Conservation (phyloP, 2,329 filamentous ascomycete species). For the Camptophora hylomeconis region DNA sequence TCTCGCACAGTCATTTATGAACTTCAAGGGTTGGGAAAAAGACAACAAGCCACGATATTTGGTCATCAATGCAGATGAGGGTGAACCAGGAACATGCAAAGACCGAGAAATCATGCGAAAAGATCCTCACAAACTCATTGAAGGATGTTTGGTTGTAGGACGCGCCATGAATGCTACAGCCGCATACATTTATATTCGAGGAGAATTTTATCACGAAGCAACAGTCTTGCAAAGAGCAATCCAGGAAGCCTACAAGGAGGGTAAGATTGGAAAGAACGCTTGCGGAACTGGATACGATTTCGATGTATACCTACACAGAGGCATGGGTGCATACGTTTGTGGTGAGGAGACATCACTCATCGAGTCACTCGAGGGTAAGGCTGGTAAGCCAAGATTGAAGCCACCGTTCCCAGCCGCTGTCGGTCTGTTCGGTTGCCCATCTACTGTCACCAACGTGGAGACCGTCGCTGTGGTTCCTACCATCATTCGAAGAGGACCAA, state of each 20-base stretch:
- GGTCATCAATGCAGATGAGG: slow-evolving; percentile 97
- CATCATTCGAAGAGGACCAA: slow-evolving; percentile 81
- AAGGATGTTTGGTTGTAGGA: slow-evolving; percentile 90
- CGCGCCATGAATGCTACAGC: slow-evolving; percentile 98
- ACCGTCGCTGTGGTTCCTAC: slow-evolving; percentile 91
- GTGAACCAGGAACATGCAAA: slow-evolving; percentile 97
- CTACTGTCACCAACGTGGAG: slow-evolving; percentile 96
- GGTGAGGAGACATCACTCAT: slow-evolving; percentile 97
- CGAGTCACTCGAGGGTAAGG: slow-evolving; percentile 95
- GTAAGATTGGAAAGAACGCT: slow-evolving; percentile 94
- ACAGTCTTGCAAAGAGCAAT: slow-evolving; percentile 88
- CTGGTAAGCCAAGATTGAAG: slow-evolving; percentile 96
- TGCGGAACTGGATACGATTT: slow-evolving; percentile 96
- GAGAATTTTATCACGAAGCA: slow-evolving; percentile 94
- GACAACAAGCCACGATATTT: slow-evolving; percentile 90
- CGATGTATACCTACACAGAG: slow-evolving; percentile 91
- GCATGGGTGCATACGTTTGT: slow-evolving; percentile 94
- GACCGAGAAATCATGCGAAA: slow-evolving; percentile 99
- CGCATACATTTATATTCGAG: slow-evolving; percentile 98
- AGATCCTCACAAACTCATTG: slow-evolving; percentile 96
- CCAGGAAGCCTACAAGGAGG: slow-evolving; percentile 91
- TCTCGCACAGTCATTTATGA: slow-evolving; percentile 84
- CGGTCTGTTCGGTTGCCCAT: slow-evolving; percentile 94
- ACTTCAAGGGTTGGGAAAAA: slow-evolving; percentile 99
- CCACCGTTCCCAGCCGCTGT: slow-evolving; percentile 96